A percentile compares a stretch with the other conserved stretches of the same genome.
Evolutionary conservation across 2,329 filamentous ascomycete genomes (phyloP).

Genomic region (Trichoderma asperellum): DNA sequence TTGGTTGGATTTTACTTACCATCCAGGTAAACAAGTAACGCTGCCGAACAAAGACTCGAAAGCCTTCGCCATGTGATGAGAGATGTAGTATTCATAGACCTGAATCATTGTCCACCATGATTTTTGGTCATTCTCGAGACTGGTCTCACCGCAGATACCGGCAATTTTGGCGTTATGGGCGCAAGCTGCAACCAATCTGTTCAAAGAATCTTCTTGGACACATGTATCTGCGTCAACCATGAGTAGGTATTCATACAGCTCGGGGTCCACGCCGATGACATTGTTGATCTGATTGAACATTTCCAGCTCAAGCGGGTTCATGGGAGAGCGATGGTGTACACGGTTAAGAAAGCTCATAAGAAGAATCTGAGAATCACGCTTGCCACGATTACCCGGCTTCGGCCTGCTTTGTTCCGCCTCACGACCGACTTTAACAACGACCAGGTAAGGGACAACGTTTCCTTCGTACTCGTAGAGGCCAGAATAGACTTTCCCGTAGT

Average conservation of each 20-base stretch:
- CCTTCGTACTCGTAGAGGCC: slow-evolving; percentile 97
- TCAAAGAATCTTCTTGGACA: slow-evolving; percentile 89
- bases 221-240: slow-evolving; percentile 98
- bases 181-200: slow-evolving; percentile 88
- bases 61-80: slow-evolving; percentile 93
- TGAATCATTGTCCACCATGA: slow-evolving; percentile 99
- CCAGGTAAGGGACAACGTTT: slow-evolving; percentile 94
- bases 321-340: slow-evolving; percentile 89
- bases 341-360: slow-evolving; percentile 98
- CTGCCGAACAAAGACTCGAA: slow-evolving; percentile 98
- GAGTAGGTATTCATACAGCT: slow-evolving; percentile 94
- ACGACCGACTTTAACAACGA: slow-evolving; percentile 96
- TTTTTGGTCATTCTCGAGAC: slow-evolving; percentile 89
- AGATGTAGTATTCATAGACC: slow-evolving; percentile 99
- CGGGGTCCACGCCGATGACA: slow-evolving; percentile 95
- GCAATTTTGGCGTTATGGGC: slow-evolving; percentile 94
- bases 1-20: slow-evolving; percentile 64
- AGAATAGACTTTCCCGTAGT: slow-evolving; percentile 98
- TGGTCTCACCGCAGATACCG: slow-evolving; percentile 96
- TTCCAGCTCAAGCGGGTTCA: slow-evolving; percentile 95
- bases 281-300: slow-evolving; percentile 99
- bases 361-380: slow-evolving; percentile 95
- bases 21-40: slow-evolving; percentile 98
- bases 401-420: slow-evolving; percentile 88
- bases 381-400: slow-evolving; percentile 96